These are phyloP conservation scores for Ogataea nitratoaversa DNA, from an alignment of 805 yeast genomes.

Conservation along the genomic window DNA sequence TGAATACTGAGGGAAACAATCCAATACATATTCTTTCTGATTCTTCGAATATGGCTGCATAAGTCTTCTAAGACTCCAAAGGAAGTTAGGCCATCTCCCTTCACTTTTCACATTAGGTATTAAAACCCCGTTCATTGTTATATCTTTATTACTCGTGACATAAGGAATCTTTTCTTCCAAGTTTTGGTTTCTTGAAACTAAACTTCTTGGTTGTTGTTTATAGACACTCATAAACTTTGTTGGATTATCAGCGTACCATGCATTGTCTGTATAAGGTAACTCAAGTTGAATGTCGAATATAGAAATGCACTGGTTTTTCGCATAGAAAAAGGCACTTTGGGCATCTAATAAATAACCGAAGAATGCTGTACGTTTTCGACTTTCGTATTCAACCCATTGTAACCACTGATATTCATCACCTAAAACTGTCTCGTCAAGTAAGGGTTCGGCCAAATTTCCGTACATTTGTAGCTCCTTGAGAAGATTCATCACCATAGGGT, in stretches of 20 bases:
- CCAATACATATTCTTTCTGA: conserved; percentile 30
- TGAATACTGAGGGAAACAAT: conserved; percentile 35
- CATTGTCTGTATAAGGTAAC: conserved; percentile 41
- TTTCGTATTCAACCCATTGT: conserved; percentile 44
- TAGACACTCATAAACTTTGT: conserved; percentile 23
- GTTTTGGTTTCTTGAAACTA: conserved; percentile 6
- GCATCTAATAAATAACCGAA: conserved; percentile 40
- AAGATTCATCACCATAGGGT: conserved; percentile 21
- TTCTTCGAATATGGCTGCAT: conserved; percentile 29
- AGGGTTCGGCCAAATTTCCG: conserved; percentile 8
- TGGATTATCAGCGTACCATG: conserved; percentile 36
- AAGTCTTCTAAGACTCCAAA: conserved; percentile 32
- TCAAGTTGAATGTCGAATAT: conserved; percentile 42
- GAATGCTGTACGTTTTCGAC: conserved; percentile 38
- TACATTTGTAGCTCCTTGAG: conserved; percentile 17
- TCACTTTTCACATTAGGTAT: conserved; percentile 28
- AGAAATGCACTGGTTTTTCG: conserved; percentile 32
- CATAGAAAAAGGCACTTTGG: conserved; percentile 34
- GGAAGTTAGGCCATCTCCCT: conserved; percentile 34
- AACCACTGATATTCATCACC: conserved; percentile 31
- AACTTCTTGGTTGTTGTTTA: conserved; percentile 26
- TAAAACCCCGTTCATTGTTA: conserved; percentile 9
- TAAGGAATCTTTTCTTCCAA: conserved; percentile 4
- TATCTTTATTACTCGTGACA: conserved; percentile 1
- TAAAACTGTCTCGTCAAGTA: conserved; percentile 5